Evolutionary conservation across 768 basidiomycete genomes (phyloP).

Genomic region (Hemileccinum impolitum): DNA sequence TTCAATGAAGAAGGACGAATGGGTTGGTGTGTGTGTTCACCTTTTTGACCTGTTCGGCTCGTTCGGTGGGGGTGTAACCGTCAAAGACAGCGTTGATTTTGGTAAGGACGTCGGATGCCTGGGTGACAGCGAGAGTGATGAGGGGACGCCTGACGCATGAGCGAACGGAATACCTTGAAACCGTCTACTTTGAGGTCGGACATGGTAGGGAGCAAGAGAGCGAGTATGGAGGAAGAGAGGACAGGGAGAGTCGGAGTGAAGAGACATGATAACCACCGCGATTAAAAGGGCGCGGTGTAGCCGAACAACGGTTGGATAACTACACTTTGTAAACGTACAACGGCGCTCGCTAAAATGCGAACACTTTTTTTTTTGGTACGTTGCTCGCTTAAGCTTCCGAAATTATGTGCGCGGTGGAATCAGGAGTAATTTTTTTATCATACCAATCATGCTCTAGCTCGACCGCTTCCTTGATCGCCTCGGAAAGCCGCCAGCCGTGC

Average conservation of each 20-base stretch:
- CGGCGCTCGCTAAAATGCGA: too few relatives aligned
- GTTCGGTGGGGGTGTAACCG: conserved; percentile 56
- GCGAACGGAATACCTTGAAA: conserved; percentile 54
- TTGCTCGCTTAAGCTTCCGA: too few relatives aligned
- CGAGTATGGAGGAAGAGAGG: too few relatives aligned
- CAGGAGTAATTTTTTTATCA: too few relatives aligned
- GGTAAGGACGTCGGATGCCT: conserved; percentile 70
- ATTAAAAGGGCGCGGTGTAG: neutral
- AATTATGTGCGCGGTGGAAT: too few relatives aligned
- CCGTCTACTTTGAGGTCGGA: conserved; percentile 69
- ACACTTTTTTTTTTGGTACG: too few relatives aligned
- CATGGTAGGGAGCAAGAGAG: conserved; percentile 38
- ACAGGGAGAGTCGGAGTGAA: too few relatives aligned
- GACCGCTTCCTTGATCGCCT: conserved; percentile 35
- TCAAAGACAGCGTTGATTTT: conserved; percentile 51
- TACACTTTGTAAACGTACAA: too few relatives aligned
- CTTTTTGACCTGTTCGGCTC: conserved; percentile 71
- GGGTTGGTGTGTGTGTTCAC: conserved; percentile 31
- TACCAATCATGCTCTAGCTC: conserved; percentile 37
- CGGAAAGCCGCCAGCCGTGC: conserved; percentile 38
- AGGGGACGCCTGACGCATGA: neutral
- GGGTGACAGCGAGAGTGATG: neutral
- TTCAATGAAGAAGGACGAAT: too few relatives aligned
- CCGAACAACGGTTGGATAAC: too few relatives aligned
- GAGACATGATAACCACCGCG: neutral